Evolutionary conservation across 2,329 filamentous ascomycete genomes (phyloP), one percentile per base, ranked within the genome.

Genomic region (Aspergillus hiratsukae): DNA sequence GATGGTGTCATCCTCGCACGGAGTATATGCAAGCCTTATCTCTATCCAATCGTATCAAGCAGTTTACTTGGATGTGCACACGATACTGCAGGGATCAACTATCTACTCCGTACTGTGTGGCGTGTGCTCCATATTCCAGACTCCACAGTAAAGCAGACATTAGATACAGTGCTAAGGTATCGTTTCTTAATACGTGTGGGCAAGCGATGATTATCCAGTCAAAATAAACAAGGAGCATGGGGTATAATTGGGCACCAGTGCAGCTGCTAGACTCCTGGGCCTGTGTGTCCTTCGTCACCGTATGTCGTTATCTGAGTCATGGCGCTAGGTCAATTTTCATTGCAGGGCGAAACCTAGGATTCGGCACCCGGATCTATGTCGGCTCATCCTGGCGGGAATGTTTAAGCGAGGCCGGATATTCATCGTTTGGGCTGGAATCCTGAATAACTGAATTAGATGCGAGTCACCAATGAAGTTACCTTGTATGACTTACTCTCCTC

Each of bases 401-500:
- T 46, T 14, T 14, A 46, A 6, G 19, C 10, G 43, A 11, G 2
- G 43, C 43, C 9, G 14, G 23, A 46, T 27, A 23, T 46, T 27
- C 43, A 46, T 23, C 43, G 43, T 25, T 46, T 46, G 21, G 43
- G 43, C 21, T 46, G 43, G 10, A 46, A 46, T 46, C 43, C 43
- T 46, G 40, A 25, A 14, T 14, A 23, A 46, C 2, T 23, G 1
- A 14, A 25, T 46, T 46, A 46, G 43, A 46, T 27, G 10, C 11
- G 11, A 19, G 21, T 8, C 7, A 11, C 17, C 14, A 43, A 10
- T n/a, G 7, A 46, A 17, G 37, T 23, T 29, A 49, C n/a, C 19
- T 23, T 11, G 10, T 43, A 41, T 40, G 37, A 64, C 71, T 60
- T 65, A 76, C 76, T 74, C 66, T 93, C 90, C 75, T 97, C 93